Evolutionary conservation across 805 yeast species (phyloP), one percentile per base, ranked within the genome.

Genomic region (Zygosaccharomyces pseudorouxii): DNA sequence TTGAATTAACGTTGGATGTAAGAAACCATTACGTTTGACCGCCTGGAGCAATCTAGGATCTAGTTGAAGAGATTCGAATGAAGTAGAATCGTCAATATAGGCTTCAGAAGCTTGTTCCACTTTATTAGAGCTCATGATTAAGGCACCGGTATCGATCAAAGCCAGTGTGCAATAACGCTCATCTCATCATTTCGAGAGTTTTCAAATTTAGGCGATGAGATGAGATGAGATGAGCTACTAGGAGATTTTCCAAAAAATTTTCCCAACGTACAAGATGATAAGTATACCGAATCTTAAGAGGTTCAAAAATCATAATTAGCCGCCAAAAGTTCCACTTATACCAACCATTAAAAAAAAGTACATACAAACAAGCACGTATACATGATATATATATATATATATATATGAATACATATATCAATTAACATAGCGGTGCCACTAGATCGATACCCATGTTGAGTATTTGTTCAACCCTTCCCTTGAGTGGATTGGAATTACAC

Each of bases 31-130:
- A 58, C 81, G 81, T 55, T 83, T 83, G 46, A 92, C 76, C 6
- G 97, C 96, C 65, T 92, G 97, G 35, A 80, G 64, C 39, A 93
- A 73, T 53, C 98, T 75, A 25, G 95, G 77, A 65, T 93, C 99
- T 48, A 92, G 73, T 47, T 81, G 81, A 63, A 92, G 80, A 2
- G 85, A 75, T 46, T 84, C 87, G 76, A 95, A 92, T 5, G 80
- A 73, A 11, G 77, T 70, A 1, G 82, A 74, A 28, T 82, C 86
- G 62, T 87, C 95, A 47, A 86, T 74, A 58, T 84, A 85, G 11
- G 84, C 85, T 46, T 77, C 78, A 5, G 87, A 74, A 38, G 79
- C 89, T 41, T 31, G 27, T 16, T 43, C 47, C n/a, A 83, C 74
- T 37, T 40, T 50, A 16, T 55, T 54, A 27, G 51, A 49, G 27